phyloP scores from a whole-genome alignment of 2,329 filamentous ascomycete genomes.

The Pseudogymnoascus sp. region DNA sequence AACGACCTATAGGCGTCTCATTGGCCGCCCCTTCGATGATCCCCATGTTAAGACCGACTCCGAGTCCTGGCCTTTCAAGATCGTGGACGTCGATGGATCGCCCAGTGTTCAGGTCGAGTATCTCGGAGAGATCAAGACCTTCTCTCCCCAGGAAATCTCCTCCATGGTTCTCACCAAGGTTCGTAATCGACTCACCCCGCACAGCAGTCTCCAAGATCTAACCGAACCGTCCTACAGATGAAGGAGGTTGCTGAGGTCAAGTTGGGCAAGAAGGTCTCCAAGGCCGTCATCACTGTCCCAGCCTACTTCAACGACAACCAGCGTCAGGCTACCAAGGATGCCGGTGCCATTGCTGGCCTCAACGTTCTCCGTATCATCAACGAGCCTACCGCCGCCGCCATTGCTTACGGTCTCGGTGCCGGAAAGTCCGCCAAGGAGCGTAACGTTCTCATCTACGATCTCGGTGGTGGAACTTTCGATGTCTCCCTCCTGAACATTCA shows the following conservation, averaged over 20 bases:
- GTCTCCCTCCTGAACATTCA: conserved; percentile 98
- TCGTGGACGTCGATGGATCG: conserved; percentile 80
- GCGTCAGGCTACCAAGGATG: conserved; percentile 98
- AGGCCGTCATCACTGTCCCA: conserved; percentile 97
- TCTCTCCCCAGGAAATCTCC: conserved; percentile 98
- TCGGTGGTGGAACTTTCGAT: conserved; percentile 99
- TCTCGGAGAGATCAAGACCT: conserved; percentile 87
- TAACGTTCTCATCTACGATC: conserved; percentile 99
- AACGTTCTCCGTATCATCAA: conserved; percentile 99
- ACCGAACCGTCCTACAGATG: conserved; percentile 56
- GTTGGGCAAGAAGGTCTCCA: conserved; percentile 97
- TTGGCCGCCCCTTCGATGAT: conserved; percentile 92
- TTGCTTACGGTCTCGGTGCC: conserved; percentile 93
- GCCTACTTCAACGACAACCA: conserved; percentile 99
- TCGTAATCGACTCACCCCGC: conserved; percentile 26
- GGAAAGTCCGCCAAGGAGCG: conserved; percentile 97
- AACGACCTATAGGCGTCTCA: conserved; percentile 66
- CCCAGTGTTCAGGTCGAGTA: conserved; percentile 94
- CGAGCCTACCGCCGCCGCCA: conserved; percentile 96
- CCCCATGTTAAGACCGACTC: conserved; percentile 72
- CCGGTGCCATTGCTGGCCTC: conserved; percentile 91
- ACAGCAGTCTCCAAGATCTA: background rate
- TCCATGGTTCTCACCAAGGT: conserved; percentile 99
- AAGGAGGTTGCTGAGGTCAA: conserved; percentile 98
- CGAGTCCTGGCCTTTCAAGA: conserved; percentile 99